A percentile compares a stretch with the other conserved stretches of the same genome.
Evolutionary conservation across 2,329 filamentous ascomycete genomes (phyloP).

Genomic region (Paracoccidioides lutzii): DNA sequence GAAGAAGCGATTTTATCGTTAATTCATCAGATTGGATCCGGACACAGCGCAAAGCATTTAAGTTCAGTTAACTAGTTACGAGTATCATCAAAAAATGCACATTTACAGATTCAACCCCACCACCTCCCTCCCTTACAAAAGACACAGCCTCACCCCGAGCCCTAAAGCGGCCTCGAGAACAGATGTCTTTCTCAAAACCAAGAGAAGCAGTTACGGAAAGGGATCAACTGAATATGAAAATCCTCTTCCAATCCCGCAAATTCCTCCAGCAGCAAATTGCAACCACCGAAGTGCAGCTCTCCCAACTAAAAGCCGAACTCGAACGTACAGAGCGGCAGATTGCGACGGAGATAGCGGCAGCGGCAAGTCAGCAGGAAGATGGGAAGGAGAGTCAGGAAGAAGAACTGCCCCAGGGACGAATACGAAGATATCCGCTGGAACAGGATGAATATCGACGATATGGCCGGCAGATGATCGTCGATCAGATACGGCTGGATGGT

Average conservation of each 20-base stretch:
- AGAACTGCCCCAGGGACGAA: background rate
- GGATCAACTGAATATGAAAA: background rate
- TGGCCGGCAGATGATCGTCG: constrained; percentile 80
- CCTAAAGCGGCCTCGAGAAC: too few relatives aligned
- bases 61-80: too few relatives aligned
- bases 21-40: too few relatives aligned
- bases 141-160: too few relatives aligned
- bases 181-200: too few relatives aligned
- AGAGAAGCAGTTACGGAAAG: too few relatives aligned
- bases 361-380: constrained; percentile 2
- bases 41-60: too few relatives aligned
- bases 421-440: constrained; percentile 53
- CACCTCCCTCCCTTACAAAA: too few relatives aligned
- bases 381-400: background rate
- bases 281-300: constrained; percentile 25
- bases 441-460: constrained; percentile 73
- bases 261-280: constrained; percentile 19
- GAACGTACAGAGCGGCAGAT: constrained; percentile 8
- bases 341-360: constrained; percentile 17
- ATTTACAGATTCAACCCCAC: too few relatives aligned
- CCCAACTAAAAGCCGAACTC: constrained; percentile 25
- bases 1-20: too few relatives aligned
- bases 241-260: constrained; percentile 4
- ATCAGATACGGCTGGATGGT: constrained; percentile 66
- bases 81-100: too few relatives aligned